Percentiles rank a stretch among this genome's conserved stretches.
phyloP scores from a whole-genome alignment of 495 filamentous ascomycete genomes.

The Aspergillus carlsbadensis region DNA sequence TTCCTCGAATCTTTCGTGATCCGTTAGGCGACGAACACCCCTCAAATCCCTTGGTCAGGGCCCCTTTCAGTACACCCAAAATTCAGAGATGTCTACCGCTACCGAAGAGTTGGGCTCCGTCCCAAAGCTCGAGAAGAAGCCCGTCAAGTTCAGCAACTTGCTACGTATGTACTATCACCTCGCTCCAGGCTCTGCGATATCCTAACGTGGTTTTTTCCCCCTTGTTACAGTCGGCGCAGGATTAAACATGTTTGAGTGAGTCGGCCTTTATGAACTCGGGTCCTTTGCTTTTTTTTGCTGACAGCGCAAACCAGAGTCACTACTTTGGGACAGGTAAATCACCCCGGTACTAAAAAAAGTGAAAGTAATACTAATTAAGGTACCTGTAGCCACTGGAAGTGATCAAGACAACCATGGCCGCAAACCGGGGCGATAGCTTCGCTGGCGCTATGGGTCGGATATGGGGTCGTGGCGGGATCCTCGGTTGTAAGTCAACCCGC shows the following conservation, averaged over 20 bases:
- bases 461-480: constrained; percentile 89
- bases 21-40: constrained; percentile 72
- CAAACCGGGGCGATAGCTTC: constrained; percentile 89
- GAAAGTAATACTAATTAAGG: background rate
- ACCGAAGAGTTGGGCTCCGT: constrained; percentile 49
- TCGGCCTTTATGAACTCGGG: no score
- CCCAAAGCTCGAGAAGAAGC: constrained; percentile 88
- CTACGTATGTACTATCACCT: constrained; percentile 55
- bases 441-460: constrained; percentile 75
- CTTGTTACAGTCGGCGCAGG: constrained; percentile 85
- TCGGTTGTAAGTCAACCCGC: constrained; percentile 77
- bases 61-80: constrained; percentile 57
- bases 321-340: constrained; percentile 72
- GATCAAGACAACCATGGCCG: constrained; percentile 98
- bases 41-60: constrained; percentile 91
- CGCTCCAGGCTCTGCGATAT: background rate
- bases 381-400: constrained; percentile 98
- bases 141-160: constrained; percentile 99
- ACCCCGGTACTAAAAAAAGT: background rate
- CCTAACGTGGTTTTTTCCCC: background rate
- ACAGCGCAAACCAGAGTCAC: constrained; percentile 64
- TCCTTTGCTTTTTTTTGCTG: constrained; percentile 12
- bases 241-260: constrained; percentile 94
- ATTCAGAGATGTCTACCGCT: constrained; percentile 49
- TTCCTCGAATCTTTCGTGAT: constrained; percentile 22